These are phyloP conservation scores for Linaria vulgaris DNA, from an alignment of 257 asterid genomes.

Conservation along the genomic window DNA sequence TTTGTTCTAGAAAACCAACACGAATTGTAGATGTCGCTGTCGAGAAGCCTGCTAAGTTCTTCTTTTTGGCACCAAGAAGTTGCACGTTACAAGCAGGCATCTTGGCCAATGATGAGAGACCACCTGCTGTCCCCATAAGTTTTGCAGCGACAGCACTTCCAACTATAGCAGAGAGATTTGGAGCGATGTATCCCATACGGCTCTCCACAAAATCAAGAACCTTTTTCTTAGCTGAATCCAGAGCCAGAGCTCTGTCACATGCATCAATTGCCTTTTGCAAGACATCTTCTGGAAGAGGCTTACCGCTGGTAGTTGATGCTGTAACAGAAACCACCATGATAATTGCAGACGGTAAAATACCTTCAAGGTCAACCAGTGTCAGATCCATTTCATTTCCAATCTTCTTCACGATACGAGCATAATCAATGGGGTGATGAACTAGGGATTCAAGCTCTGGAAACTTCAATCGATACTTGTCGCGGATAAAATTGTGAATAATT, in stretches of 20 bases:
- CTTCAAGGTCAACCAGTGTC: conserved; percentile 95
- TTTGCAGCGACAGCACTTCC: conserved; percentile 99
- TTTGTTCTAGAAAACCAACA: conserved; percentile 86
- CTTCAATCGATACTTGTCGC: conserved; percentile 88
- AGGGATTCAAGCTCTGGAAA: conserved; percentile 96
- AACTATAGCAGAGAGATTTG: conserved; percentile 90
- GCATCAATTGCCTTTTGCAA: conserved; percentile 84
- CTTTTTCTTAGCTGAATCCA: conserved; percentile 80
- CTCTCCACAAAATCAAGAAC: conserved; percentile 97
- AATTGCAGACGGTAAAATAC: conserved; percentile 88
- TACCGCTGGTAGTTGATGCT: conserved; percentile 98
- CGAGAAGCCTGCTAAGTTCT: conserved; percentile 90
- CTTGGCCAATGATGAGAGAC: conserved; percentile 80
- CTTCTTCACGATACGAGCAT: conserved; percentile 89
- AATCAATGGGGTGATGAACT: conserved; percentile 95
- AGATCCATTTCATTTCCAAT: conserved; percentile 86
- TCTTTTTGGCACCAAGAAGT: conserved; percentile 93
- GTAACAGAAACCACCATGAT: conserved; percentile 97
- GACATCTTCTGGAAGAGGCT: conserved; percentile 90
- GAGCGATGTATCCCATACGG: conserved; percentile 95
- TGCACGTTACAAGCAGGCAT: conserved; percentile 99
- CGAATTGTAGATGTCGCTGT: conserved; percentile 88
- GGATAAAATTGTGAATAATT: conserved; percentile 89
- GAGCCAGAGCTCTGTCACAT: conserved; percentile 84
- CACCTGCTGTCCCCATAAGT: conserved; percentile 98